These are phyloP conservation scores for Atalantia buxifolia DNA, from an alignment of 345 rosid species.

Conservation along the genomic window DNA sequence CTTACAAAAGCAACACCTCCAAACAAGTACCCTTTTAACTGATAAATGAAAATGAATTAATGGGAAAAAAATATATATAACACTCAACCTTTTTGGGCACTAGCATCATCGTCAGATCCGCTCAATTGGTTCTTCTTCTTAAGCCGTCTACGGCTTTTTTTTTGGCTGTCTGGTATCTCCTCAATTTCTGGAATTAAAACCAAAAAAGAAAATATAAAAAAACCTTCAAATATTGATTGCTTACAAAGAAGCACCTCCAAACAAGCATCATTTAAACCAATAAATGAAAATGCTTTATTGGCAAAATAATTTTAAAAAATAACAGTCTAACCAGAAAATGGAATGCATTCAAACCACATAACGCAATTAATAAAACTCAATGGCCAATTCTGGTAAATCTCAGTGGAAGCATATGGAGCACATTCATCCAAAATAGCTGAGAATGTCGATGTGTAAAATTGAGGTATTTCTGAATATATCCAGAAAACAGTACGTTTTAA, in stretches of 20 bases:
- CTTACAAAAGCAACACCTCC: too few relatives aligned
- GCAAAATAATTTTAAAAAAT: too few relatives aligned
- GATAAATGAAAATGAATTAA: too few relatives aligned
- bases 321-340: not conserved
- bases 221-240: not conserved
- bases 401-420: not conserved
- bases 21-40: too few relatives aligned
- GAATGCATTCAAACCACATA: not conserved
- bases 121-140: conserved; percentile 39
- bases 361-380: not conserved
- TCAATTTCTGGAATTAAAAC: conserved; percentile 23
- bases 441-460: not conserved
- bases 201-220: not conserved
- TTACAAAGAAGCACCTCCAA: too few relatives aligned
- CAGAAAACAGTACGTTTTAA: not conserved
- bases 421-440: not conserved
- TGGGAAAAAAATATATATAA: too few relatives aligned
- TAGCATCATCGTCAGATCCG: conserved; percentile 45
- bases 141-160: conserved; percentile 31
- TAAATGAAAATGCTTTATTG: too few relatives aligned
- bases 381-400: not conserved
- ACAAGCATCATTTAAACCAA: too few relatives aligned
- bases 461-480: not conserved
- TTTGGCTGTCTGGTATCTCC: conserved; percentile 3
- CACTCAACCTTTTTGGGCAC: not conserved